A percentile compares a stretch with the other conserved stretches of the same genome.
Evolutionary conservation across 2,329 filamentous ascomycete species (phyloP).

Genomic region (Pezizomycotina sp.): DNA sequence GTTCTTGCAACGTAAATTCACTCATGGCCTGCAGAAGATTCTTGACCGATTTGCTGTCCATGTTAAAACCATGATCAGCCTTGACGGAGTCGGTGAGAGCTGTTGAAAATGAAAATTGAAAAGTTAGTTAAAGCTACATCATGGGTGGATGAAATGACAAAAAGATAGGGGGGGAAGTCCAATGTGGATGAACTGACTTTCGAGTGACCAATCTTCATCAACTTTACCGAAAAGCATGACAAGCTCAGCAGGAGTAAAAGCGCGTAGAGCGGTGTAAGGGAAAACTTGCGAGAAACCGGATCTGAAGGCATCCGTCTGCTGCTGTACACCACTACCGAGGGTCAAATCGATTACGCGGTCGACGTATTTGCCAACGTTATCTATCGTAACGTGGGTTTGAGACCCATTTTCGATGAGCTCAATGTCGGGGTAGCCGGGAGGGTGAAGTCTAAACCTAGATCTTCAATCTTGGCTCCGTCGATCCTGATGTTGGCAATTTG

Average conservation of each 20-base stretch:
- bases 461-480: conserved; percentile 63
- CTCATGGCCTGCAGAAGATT: conserved; percentile 93
- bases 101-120: conserved; percentile 31
- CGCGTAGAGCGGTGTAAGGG: conserved; percentile 76
- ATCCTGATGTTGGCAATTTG: conserved; percentile 55
- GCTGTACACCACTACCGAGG: conserved; percentile 68
- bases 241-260: conserved; percentile 88
- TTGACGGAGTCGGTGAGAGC: conserved; percentile 97
- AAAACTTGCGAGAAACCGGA: conserved; percentile 89
- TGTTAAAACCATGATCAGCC: conserved; percentile 94
- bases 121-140: conserved; percentile 20
- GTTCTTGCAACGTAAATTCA: conserved; percentile 54
- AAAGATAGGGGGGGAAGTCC: not conserved
- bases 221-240: conserved; percentile 85
- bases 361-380: conserved; percentile 80
- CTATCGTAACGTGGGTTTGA: conserved; percentile 61
- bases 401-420: conserved; percentile 63
- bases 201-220: conserved; percentile 93
- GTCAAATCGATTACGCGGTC: conserved; percentile 86
- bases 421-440: conserved; percentile 79
- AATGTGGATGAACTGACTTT: conserved; percentile 48
- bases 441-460: conserved; percentile 84
- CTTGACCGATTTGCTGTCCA: conserved; percentile 89
- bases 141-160: conserved; percentile 8
- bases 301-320: conserved; percentile 81